phyloP scores from a whole-genome alignment of 192 early-diverging fungal species.

The Backusella sp. region DNA sequence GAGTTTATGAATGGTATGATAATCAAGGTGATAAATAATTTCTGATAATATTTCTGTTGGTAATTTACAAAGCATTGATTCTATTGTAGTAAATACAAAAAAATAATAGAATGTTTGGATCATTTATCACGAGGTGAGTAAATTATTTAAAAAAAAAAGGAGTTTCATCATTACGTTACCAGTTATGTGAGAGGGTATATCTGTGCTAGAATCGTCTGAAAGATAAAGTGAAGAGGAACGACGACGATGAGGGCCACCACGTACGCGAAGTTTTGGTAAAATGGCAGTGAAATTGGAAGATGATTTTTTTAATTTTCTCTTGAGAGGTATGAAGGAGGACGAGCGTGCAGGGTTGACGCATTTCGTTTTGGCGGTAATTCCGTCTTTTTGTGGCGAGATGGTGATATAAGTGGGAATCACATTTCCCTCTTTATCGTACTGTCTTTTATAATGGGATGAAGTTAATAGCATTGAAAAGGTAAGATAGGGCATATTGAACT shows the following conservation, averaged over 20 bases:
- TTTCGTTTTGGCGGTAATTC: constrained; percentile 1
- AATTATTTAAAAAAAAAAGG: neutral
- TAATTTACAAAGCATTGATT: neutral
- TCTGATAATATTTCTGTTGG: constrained; percentile 18
- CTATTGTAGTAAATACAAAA: neutral
- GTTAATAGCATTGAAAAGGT: constrained; percentile 2
- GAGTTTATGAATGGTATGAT: constrained; percentile 7
- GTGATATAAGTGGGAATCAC: neutral
- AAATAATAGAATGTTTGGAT: neutral
- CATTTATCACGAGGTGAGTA: neutral
- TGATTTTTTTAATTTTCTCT: constrained; percentile 4
- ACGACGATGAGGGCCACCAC: neutral
- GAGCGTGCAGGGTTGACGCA: neutral
- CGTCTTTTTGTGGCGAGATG: constrained; percentile 6
- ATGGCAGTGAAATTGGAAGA: constrained; percentile 6
- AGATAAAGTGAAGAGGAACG: constrained; percentile 8
- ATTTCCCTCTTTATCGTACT: neutral
- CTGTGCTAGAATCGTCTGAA: neutral
- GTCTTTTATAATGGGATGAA: neutral
- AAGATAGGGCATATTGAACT: neutral
- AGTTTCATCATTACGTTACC: neutral
- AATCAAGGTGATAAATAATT: constrained; percentile 14
- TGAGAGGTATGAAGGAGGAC: neutral
- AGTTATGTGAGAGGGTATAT: neutral
- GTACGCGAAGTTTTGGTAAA: constrained; percentile 8